phyloP scores from a whole-genome alignment of 2,329 filamentous ascomycete genomes.

The Dactylonectria estremocensis region DNA sequence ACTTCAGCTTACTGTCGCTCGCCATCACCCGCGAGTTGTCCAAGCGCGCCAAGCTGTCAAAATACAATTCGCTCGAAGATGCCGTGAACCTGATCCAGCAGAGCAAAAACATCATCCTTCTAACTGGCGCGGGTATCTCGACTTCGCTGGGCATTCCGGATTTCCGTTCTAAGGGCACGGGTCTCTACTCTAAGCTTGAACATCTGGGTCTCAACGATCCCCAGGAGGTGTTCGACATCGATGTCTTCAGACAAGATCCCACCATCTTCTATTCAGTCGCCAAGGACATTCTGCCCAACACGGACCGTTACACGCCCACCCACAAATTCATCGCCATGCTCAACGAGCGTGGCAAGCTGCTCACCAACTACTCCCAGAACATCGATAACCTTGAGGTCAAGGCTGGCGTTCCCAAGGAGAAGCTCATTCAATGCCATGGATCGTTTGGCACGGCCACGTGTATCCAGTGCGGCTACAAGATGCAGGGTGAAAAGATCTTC shows the following conservation, averaged over 20 bases:
- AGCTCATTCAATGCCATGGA: constrained; percentile 95
- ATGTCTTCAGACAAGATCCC: constrained; percentile 88
- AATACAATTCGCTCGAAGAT: constrained; percentile 91
- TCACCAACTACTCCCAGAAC: constrained; percentile 99
- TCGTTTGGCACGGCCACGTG: constrained; percentile 95
- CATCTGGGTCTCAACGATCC: constrained; percentile 86
- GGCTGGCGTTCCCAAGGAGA: constrained; percentile 85
- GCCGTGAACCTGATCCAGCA: constrained; percentile 83
- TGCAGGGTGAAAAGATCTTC: constrained; percentile 84
- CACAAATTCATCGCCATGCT: constrained; percentile 94
- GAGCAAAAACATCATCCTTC: constrained; percentile 88
- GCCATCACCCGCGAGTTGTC: constrained; percentile 86
- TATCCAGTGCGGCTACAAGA: constrained; percentile 82
- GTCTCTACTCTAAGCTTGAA: constrained; percentile 88
- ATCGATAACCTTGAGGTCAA: constrained; percentile 96
- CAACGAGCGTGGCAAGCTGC: constrained; percentile 88
- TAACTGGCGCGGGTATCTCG: constrained; percentile 96
- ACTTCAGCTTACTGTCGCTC: constrained; percentile 81
- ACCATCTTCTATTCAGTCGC: constrained; percentile 92
- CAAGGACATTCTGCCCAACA: constrained; percentile 88
- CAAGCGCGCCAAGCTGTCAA: constrained; percentile 83
- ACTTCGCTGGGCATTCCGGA: constrained; percentile 97
- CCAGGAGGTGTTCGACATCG: constrained; percentile 95
- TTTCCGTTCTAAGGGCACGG: constrained; percentile 93
- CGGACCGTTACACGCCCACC: constrained; percentile 88